Conservation (phyloP, 495 filamentous ascomycete species). For the Talaromyces adpressus region DNA sequence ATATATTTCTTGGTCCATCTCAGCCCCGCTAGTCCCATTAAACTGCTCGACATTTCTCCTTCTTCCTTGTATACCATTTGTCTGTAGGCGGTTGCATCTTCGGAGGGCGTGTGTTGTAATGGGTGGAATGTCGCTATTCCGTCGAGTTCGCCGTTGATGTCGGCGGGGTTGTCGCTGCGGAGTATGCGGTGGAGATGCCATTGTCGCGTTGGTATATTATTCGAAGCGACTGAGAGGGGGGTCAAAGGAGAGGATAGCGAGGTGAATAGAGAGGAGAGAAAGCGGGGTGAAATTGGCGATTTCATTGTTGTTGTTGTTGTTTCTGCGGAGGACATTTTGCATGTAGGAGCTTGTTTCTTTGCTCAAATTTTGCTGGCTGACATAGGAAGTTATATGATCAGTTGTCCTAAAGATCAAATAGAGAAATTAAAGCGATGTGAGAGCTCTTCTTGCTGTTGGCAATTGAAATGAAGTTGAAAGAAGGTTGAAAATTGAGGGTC, state of each 20-base stretch:
- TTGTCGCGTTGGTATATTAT: slow-evolving; percentile 6
- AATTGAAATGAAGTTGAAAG: not conserved
- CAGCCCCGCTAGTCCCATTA: slow-evolving; percentile 16
- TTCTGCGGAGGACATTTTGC: slow-evolving; percentile 8
- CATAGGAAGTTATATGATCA: not conserved
- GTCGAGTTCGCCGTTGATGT: slow-evolving; percentile 33
- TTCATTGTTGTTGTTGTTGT: not conserved
- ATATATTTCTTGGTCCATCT: slow-evolving; percentile 43
- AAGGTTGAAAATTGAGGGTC: not conserved
- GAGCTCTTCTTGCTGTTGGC: not conserved
- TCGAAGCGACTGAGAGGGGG: not conserved
- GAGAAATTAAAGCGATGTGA: not conserved
- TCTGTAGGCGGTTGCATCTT: not conserved
- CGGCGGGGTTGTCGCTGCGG: slow-evolving; percentile 35
- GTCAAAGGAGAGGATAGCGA: slow-evolving; percentile 11
- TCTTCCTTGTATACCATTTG: slow-evolving; percentile 41
- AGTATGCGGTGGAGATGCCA: slow-evolving; percentile 36
- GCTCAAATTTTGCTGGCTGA: not conserved
- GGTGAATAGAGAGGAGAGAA: slow-evolving; percentile 22
- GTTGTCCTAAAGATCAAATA: not conserved
- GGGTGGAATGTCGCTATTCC: slow-evolving; percentile 35
- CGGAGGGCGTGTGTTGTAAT: slow-evolving; percentile 10
- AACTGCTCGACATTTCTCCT: slow-evolving; percentile 29
- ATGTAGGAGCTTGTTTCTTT: not conserved
- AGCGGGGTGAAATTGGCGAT: slow-evolving; percentile 11